phyloP scores from a whole-genome alignment of 441 rosid genomes.

The Macaranga tanarius region DNA sequence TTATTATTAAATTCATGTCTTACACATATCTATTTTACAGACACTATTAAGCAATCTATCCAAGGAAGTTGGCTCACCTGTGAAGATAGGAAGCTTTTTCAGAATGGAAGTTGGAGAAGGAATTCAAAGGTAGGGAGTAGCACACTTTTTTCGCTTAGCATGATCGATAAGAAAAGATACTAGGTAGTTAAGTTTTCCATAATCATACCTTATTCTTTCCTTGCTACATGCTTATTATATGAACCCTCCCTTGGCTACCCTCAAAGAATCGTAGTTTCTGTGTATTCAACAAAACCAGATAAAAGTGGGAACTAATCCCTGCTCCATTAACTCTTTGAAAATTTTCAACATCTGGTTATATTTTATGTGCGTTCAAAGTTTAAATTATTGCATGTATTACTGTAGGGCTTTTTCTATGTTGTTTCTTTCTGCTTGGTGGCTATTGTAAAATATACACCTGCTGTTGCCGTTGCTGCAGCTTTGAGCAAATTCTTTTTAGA shows the following conservation, averaged over 20 bases:
- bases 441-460: background rate
- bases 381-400: background rate
- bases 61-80: slow-evolving; percentile 72
- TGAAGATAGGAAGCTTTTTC: slow-evolving; percentile 72
- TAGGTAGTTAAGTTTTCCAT: background rate
- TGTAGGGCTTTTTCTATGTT: background rate
- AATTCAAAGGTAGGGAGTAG: slow-evolving; percentile 59
- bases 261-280: background rate
- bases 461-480: background rate
- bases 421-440: background rate
- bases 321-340: background rate
- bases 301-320: background rate
- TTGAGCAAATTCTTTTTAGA: background rate
- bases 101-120: slow-evolving; percentile 99
- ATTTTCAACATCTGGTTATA: background rate
- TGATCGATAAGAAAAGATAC: background rate
- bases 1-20: slow-evolving; percentile 8
- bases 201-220: background rate
- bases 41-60: slow-evolving; percentile 61
- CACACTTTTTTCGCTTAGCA: background rate
- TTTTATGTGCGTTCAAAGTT: background rate
- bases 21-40: slow-evolving; percentile 35
- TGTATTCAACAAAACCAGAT: background rate
- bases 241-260: background rate
- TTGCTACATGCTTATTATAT: background rate